Evolutionary conservation across 2,329 filamentous ascomycete species (phyloP), one percentile per base, ranked within the genome.

Genomic region (Hypoxylon sp.): DNA sequence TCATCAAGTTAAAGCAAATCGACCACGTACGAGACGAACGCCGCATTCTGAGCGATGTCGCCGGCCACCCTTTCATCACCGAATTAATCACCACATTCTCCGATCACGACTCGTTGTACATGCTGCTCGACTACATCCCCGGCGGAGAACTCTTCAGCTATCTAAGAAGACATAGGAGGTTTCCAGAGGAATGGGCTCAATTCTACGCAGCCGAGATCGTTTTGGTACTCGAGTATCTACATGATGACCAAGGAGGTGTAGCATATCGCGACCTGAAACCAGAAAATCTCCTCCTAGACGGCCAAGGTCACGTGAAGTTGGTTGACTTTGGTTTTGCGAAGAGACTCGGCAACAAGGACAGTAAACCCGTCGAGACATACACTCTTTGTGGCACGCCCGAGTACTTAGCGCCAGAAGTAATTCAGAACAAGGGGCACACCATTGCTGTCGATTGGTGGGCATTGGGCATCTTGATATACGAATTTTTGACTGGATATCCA

Each of bases 321-420:
- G 92, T 95, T 3, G 92, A 95, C 78, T 95, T 95, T 80, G 92
- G 92, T 9, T 95, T 95, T 75, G 92, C 92, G 45, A 95, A 95
- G 82, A 87, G 91, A 67, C 83, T 95, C 22, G 90, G 91, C 36
- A 80, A 82, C 69, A 79, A 79, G 57, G 80, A 81, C 46, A 80
- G 82, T 46, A 78, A 79, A 30, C 82, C 83, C 4, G 81, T 83
- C 51, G 91, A 94, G 79, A 94, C 92, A 4, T 95, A 94, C 73
- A 95, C 92, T 2, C 84, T 95, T 26, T 95, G 92, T 78, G 92
- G 92, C 52, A 95, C 92, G 1, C 92, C 92, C 46, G 92, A 95
- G 75, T 95, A 95, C 77, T 87, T 95, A 46, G 92, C 92, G 1
- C 92, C 92, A 4, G 92, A 95, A 80, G 92, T 95, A 42, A 94